Evolutionary conservation across 2,329 filamentous ascomycete genomes (phyloP).

Genomic region (Cercospora nicotianae): DNA sequence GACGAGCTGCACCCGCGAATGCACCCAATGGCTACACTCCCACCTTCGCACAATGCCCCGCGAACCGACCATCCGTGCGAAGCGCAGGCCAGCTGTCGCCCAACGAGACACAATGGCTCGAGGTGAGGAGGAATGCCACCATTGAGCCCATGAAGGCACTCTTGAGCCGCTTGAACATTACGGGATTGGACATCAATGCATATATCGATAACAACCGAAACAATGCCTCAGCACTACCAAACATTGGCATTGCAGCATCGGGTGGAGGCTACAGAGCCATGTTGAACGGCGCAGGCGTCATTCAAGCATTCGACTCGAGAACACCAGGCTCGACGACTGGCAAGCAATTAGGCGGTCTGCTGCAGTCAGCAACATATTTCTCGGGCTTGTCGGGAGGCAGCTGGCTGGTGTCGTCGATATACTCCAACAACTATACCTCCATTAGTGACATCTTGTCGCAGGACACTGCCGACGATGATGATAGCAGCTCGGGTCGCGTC

Average conservation of each 20-base stretch:
- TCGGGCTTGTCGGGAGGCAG: constrained; percentile 78
- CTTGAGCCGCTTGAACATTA: constrained; percentile 69
- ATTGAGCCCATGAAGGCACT: constrained; percentile 73
- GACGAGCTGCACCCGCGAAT: constrained; percentile 47
- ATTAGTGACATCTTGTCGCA: constrained; percentile 57
- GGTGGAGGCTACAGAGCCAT: constrained; percentile 87
- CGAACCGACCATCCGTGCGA: constrained; percentile 67
- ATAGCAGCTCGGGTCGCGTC: constrained; percentile 37
- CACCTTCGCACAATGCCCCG: constrained; percentile 65
- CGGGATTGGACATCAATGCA: constrained; percentile 70
- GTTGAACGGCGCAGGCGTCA: constrained; percentile 75
- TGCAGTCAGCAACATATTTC: constrained; percentile 80
- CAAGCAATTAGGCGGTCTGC: constrained; percentile 74
- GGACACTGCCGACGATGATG: constrained; percentile 25
- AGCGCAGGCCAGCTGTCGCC: constrained; percentile 61
- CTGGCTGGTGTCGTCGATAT: constrained; percentile 83
- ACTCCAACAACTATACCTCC: constrained; percentile 73
- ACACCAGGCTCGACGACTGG: constrained; percentile 60
- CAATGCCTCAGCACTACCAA: constrained; percentile 61
- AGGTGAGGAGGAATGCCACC: constrained; percentile 69
- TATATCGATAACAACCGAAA: constrained; percentile 65
- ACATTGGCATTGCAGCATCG: constrained; percentile 74
- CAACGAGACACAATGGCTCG: constrained; percentile 73
- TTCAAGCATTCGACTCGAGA: constrained; percentile 76
- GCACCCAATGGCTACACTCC: constrained; percentile 72